Evolutionary conservation across 2,329 filamentous ascomycete genomes (phyloP).

Genomic region (Sphaerulina musiva): DNA sequence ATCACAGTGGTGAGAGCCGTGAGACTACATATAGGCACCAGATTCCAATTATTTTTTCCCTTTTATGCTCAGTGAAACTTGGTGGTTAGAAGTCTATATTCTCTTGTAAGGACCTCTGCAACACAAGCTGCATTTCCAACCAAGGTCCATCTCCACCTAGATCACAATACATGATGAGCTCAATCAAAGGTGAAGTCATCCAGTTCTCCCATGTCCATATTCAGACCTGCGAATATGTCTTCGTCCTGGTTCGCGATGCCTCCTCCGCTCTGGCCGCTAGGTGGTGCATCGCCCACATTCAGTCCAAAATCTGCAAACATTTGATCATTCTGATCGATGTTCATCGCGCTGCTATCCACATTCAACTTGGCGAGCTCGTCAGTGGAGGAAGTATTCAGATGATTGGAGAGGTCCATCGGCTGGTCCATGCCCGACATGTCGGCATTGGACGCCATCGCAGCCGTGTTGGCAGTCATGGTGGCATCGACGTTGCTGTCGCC

Average conservation of each 20-base stretch:
- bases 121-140: no score
- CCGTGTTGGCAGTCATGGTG: conserved; percentile 13
- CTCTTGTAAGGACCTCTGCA: no score
- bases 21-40: no score
- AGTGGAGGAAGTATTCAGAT: conserved; percentile 13
- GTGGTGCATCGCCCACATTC: conserved; percentile 21
- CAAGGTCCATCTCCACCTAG: background rate
- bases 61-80: no score
- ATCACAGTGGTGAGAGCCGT: no score
- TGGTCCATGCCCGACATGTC: conserved; percentile 20
- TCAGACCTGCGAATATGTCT: conserved; percentile 41
- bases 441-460: conserved; percentile 11
- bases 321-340: conserved; percentile 19
- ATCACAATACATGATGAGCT: background rate
- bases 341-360: conserved; percentile 23
- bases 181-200: conserved; percentile 32
- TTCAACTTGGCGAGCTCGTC: conserved; percentile 24
- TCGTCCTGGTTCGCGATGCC: conserved; percentile 33
- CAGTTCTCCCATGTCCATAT: conserved; percentile 33
- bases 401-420: conserved; percentile 13
- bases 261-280: conserved; percentile 21
- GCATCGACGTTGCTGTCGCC: conserved; percentile 12
- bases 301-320: conserved; percentile 15
- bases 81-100: no score
- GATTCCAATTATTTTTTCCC: no score